Evolutionary conservation across 1,284 basidiomycete genomes (phyloP).

Genomic region (Coniferiporia sulphurascens): DNA sequence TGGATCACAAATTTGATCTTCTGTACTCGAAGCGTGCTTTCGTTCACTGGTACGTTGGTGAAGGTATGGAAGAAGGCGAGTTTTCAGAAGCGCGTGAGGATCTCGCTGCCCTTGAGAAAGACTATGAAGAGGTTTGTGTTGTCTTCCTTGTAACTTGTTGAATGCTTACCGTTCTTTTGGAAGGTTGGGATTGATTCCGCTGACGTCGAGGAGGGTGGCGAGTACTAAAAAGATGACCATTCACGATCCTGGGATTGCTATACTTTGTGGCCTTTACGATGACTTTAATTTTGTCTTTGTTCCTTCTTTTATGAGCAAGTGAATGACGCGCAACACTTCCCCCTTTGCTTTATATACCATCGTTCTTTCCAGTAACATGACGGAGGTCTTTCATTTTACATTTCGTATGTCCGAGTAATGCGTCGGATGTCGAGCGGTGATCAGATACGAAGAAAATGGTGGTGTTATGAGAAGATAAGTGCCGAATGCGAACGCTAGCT

Average conservation of each 20-base stretch:
- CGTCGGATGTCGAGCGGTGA: neutral
- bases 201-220: slow-evolving; percentile 75
- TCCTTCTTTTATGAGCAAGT: slow-evolving; percentile 8
- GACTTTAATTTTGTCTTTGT: slow-evolving; percentile 16
- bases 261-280: slow-evolving; percentile 13
- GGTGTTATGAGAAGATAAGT: too few relatives aligned
- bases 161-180: slow-evolving; percentile 46
- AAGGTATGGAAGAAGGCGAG: slow-evolving; percentile 99
- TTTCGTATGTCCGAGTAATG: slow-evolving; percentile 4
- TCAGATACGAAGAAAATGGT: neutral
- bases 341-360: slow-evolving; percentile 16
- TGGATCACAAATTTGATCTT: slow-evolving; percentile 98
- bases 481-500: too few relatives aligned
- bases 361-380: slow-evolving; percentile 4
- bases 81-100: slow-evolving; percentile 98
- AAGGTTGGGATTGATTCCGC: slow-evolving; percentile 82
- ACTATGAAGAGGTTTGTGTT: slow-evolving; percentile 84
- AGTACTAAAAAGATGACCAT: slow-evolving; percentile 50
- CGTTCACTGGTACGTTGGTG: slow-evolving; percentile 93
- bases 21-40: slow-evolving; percentile 92
- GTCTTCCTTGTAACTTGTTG: slow-evolving; percentile 29
- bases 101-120: slow-evolving; percentile 94
- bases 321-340: slow-evolving; percentile 12
- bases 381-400: slow-evolving; percentile 3
- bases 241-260: slow-evolving; percentile 10